A percentile compares a stretch with the other conserved stretches of the same genome.
phyloP scores from a whole-genome alignment of 169 alveolate species.

The Cryptosporidium ubiquitum region DNA sequence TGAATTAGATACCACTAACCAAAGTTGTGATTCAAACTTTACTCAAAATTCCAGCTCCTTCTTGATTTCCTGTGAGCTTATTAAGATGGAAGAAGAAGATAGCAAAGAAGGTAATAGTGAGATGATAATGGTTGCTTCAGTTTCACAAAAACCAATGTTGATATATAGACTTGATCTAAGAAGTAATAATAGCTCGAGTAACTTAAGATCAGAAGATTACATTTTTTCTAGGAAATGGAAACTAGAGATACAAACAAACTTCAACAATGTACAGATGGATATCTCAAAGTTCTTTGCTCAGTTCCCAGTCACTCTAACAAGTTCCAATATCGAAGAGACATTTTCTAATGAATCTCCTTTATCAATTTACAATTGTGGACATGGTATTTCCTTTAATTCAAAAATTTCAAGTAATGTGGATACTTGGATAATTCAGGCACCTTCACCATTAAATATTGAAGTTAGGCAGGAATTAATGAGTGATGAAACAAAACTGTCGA shows the following conservation, averaged over 20 bases:
- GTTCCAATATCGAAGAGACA: conserved; percentile 26
- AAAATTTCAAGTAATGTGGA: conserved; percentile 36
- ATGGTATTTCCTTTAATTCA: background rate
- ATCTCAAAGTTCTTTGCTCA: conserved; percentile 35
- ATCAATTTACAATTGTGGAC: conserved; percentile 61
- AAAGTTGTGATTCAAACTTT: background rate
- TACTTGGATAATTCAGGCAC: conserved; percentile 60
- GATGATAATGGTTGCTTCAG: conserved; percentile 35
- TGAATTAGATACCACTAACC: background rate
- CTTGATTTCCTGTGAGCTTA: conserved; percentile 30
- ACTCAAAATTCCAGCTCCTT: background rate
- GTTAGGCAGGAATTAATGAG: background rate
- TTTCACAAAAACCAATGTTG: conserved; percentile 22
- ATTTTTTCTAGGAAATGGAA: conserved; percentile 27
- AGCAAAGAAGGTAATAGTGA: background rate
- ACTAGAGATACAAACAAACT: conserved; percentile 8
- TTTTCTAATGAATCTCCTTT: conserved; percentile 49
- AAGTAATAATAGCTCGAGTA: background rate
- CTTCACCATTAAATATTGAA: background rate
- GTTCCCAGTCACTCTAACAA: conserved; percentile 1
- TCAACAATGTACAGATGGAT: background rate
- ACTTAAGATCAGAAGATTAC: background rate
- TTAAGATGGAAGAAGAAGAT: conserved; percentile 1
- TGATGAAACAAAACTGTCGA: background rate
- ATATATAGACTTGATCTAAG: conserved; percentile 12